Base-by-base conservation (phyloP, 1,139 yeast species). In the Protomyces pachydermus region DNA sequence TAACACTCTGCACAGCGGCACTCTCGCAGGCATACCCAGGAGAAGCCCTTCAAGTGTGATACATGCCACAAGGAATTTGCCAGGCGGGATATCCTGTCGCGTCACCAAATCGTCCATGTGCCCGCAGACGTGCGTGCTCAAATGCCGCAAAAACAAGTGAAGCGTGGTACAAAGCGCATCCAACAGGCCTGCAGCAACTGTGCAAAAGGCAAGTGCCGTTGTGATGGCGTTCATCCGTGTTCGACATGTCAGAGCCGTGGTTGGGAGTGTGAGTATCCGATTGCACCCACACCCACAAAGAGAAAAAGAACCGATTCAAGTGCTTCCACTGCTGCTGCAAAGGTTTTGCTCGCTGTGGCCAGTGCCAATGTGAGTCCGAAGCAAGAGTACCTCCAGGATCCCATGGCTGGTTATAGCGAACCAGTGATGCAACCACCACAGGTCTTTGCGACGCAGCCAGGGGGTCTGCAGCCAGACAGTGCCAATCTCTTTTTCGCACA, bases 41-140 rank as follows among this genome's bases (percentile, higher is more conserved):
- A 58, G 52, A 58, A 58, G 23, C 62, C 62, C 6, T 58, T 58
- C 62, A 58, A 58, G 16, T 58, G 62, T 35, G 62, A 58, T 9
- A 55, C 54, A 14, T 58, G 62, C 25, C 52, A 52, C 32, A 58
- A 58, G 32, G 62, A 58, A n/a, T 58, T 58, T 42, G 62, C 62
- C 8, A 50, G 62, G 12, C 14, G 62, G 20, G 62, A 58, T 23
- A 58, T 58, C 34, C 62, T 58, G n/a, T 50, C 56, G 34, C 51
- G 62, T 10, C 62, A 58, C 18, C 51, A 48, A 20, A 58, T 58
- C 18, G 62, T 58, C 12, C 62, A 58, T 28, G 62, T 58, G 32
- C 62, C 62, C 12, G 62, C 62, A 10, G 38, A 52, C 20, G 62
- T 51, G 37, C 56, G 62, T 20, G 62, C 62, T 14, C 56, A 55